Conservation (phyloP, 805 yeast genomes). For the Cyberlindnera bimundalis region DNA sequence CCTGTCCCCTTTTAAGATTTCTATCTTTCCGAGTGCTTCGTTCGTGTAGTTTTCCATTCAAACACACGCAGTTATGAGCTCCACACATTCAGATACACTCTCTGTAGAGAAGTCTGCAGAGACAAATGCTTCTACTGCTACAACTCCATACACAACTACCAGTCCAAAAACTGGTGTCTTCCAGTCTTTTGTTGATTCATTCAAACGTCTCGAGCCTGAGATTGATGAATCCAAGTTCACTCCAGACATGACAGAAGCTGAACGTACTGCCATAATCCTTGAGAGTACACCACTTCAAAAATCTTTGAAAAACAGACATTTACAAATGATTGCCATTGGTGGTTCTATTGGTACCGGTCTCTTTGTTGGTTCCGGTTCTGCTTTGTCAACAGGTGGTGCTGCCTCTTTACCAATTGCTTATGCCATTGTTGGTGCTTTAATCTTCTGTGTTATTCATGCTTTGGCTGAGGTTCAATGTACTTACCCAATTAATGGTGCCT, state of each 20-base stretch:
- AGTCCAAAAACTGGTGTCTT: neutral
- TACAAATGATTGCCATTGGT: constrained; percentile 67
- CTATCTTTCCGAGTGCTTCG: too few relatives aligned
- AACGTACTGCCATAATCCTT: constrained; percentile 39
- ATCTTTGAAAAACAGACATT: constrained; percentile 52
- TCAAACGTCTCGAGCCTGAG: constrained; percentile 33
- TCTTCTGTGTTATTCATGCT: constrained; percentile 58
- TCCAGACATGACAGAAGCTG: constrained; percentile 36
- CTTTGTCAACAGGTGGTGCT: constrained; percentile 60
- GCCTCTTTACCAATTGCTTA: constrained; percentile 59
- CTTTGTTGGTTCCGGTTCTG: constrained; percentile 62
- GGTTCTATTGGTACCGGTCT: constrained; percentile 69
- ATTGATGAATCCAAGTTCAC: constrained; percentile 36
- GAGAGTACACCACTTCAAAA: constrained; percentile 58
- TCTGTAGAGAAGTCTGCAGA: constrained; percentile 7
- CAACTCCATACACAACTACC: constrained; percentile 5
- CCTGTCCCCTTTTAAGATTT: too few relatives aligned
- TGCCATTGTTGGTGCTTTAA: constrained; percentile 50
- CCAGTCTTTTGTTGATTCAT: constrained; percentile 18
- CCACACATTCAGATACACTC: neutral
- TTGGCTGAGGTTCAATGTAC: constrained; percentile 58
- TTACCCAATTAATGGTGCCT: constrained; percentile 63
- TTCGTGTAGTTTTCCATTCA: too few relatives aligned
- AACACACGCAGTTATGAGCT: too few relatives aligned
- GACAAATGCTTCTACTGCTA: constrained; percentile 1